Conservation (phyloP, 2,329 filamentous ascomycete genomes). For the Colletotrichum lentis region DNA sequence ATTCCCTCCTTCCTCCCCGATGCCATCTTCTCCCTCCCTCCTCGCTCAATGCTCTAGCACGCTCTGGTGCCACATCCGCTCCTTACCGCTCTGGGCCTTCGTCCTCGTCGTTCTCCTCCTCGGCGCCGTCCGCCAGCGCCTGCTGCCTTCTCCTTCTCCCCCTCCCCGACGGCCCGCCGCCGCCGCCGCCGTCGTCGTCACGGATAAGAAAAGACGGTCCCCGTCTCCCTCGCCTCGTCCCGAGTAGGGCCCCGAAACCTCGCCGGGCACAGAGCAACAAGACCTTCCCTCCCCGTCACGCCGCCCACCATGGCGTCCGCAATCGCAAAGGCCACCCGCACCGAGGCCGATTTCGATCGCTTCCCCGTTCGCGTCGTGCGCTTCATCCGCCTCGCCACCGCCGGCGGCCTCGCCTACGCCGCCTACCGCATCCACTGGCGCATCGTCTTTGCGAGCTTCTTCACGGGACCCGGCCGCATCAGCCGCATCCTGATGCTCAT, state of each 20-base stretch:
- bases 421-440: constrained; percentile 56
- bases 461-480: constrained; percentile 63
- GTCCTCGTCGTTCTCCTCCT: constrained; percentile 50
- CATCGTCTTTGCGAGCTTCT: constrained; percentile 52
- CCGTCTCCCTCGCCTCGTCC: background rate
- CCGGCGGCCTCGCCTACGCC: constrained; percentile 57
- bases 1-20: background rate
- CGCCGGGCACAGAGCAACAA: background rate
- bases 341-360: constrained; percentile 37
- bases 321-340: constrained; percentile 38
- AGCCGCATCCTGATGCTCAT: constrained; percentile 62
- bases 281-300: background rate
- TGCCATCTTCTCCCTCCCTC: constrained; percentile 39
- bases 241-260: background rate
- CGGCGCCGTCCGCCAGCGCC: constrained; percentile 46
- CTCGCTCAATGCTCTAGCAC: constrained; percentile 55
- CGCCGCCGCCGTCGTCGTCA: constrained; percentile 22
- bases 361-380: constrained; percentile 43
- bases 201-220: constrained; percentile 28
- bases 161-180: constrained; percentile 20
- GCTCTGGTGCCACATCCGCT: constrained; percentile 52
- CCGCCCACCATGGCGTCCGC: constrained; percentile 22
- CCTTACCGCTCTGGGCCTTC: constrained; percentile 53
- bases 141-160: constrained; percentile 35
- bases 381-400: constrained; percentile 50